These are phyloP conservation scores for Fusarium citri DNA, from an alignment of 2,329 filamentous ascomycete genomes.

Conservation along the genomic window DNA sequence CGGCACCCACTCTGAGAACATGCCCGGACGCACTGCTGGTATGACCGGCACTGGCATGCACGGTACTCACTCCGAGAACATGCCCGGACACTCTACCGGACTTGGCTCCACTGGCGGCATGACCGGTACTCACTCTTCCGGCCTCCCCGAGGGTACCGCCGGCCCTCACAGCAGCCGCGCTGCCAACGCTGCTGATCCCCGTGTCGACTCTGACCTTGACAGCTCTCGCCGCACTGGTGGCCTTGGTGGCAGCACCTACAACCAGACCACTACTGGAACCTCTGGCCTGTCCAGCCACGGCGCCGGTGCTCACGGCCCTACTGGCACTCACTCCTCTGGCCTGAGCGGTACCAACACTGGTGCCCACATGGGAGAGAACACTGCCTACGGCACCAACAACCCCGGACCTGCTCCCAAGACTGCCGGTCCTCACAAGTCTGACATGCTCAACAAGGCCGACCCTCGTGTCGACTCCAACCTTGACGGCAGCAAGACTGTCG, in stretches of 20 bases:
- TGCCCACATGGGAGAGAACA: constrained; percentile 12
- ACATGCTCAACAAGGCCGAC: constrained; percentile 63
- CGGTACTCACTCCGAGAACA: not conserved
- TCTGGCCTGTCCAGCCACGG: constrained; percentile 26
- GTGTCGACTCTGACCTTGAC: constrained; percentile 66
- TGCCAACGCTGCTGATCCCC: constrained; percentile 64
- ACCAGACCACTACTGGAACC: constrained; percentile 28
- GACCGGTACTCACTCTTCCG: not conserved
- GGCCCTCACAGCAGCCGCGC: constrained; percentile 60
- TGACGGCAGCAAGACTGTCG: constrained; percentile 58
- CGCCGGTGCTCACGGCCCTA: constrained; percentile 26
- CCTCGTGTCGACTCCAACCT: constrained; percentile 66
- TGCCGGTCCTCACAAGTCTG: constrained; percentile 60
- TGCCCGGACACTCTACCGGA: constrained; percentile 1
- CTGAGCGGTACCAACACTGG: not conserved
- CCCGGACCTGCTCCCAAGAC: constrained; percentile 47
- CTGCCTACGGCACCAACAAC: constrained; percentile 50
- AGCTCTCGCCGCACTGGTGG: constrained; percentile 39
- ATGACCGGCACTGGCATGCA: not conserved
- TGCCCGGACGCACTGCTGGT: not conserved
- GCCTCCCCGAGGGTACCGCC: constrained; percentile 37
- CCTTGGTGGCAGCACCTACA: constrained; percentile 20
- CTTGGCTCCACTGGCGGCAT: not conserved
- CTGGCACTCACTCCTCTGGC: constrained; percentile 26
- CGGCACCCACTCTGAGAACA: not conserved